Percentiles rank a stretch among this genome's conserved stretches.
These are phyloP conservation scores for Paecilomyces sp. DNA, from an alignment of 2,329 filamentous ascomycete species.

Conservation along the genomic window DNA sequence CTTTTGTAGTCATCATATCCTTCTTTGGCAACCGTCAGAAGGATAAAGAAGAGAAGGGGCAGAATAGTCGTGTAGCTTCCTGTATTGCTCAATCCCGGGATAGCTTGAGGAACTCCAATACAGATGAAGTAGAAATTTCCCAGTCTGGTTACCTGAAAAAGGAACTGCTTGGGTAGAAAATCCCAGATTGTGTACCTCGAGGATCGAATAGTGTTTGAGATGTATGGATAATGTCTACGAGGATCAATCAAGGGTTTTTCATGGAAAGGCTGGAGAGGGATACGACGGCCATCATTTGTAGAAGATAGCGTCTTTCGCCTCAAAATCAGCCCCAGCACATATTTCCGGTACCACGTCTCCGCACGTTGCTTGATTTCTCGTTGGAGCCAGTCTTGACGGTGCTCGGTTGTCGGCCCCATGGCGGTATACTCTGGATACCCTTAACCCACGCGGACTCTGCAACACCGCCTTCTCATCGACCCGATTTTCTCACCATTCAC, in stretches of 20 bases:
- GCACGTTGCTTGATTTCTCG: neutral
- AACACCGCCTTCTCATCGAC: neutral
- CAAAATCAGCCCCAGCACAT: neutral
- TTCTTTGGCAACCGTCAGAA: slow-evolving; percentile 76
- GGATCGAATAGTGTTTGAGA: slow-evolving; percentile 72
- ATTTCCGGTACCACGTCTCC: neutral
- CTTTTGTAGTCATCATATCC: slow-evolving; percentile 76
- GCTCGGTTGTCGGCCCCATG: neutral
- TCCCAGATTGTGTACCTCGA: slow-evolving; percentile 75
- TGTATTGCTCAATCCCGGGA: slow-evolving; percentile 76
- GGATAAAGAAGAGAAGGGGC: slow-evolving; percentile 68
- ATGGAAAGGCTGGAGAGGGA: neutral
- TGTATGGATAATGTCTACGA: slow-evolving; percentile 37
- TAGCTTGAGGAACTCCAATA: slow-evolving; percentile 73
- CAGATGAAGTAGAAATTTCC: slow-evolving; percentile 86
- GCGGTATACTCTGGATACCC: neutral
- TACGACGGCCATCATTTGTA: neutral
- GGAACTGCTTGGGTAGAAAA: slow-evolving; percentile 73
- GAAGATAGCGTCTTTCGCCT: neutral
- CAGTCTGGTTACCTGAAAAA: slow-evolving; percentile 80
- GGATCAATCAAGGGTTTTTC: neutral
- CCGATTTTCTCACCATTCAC: neutral
- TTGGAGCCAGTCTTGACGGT: neutral
- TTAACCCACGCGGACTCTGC: neutral
- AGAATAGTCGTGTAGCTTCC: slow-evolving; percentile 78